Conservation (phyloP, 257 asterid species). For the Gentiana macrophylla region DNA sequence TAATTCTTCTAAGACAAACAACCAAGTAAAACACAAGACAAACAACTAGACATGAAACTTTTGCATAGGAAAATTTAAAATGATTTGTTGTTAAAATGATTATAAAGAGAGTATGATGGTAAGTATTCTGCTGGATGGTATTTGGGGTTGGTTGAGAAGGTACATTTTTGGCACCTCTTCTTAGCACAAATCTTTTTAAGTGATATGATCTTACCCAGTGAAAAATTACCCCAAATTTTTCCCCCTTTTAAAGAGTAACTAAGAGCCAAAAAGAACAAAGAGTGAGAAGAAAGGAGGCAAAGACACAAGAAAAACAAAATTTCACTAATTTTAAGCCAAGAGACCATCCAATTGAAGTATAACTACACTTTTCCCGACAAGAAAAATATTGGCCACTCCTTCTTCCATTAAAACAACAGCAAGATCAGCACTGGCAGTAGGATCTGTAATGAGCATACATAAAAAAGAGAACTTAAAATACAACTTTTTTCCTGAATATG, state of each 20-base stretch:
- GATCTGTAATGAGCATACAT: constrained; percentile 39
- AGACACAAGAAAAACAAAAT: neutral
- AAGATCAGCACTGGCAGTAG: constrained; percentile 89
- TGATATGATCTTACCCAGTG: too few species aligned
- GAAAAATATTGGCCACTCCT: constrained; percentile 77
- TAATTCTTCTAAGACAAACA: neutral
- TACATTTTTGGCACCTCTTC: too few species aligned
- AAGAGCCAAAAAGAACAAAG: too few species aligned
- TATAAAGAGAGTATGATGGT: too few species aligned
- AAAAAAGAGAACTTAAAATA: constrained; percentile 3
- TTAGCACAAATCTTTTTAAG: too few species aligned
- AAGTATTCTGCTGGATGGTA: too few species aligned
- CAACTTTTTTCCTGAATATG: neutral
- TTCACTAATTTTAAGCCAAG: neutral
- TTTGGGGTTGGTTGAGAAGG: too few species aligned
- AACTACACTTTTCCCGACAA: constrained; percentile 82
- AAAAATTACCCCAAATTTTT: too few species aligned
- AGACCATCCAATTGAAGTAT: neutral
- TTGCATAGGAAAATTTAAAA: too few species aligned
- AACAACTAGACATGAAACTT: neutral
- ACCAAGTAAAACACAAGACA: neutral
- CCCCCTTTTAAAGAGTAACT: too few species aligned
- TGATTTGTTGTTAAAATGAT: too few species aligned
- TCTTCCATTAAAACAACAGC: constrained; percentile 96
- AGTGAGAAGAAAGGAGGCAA: too few species aligned